Conservation (phyloP, 495 filamentous ascomycete species). For the Aspergillus taichungensis region DNA sequence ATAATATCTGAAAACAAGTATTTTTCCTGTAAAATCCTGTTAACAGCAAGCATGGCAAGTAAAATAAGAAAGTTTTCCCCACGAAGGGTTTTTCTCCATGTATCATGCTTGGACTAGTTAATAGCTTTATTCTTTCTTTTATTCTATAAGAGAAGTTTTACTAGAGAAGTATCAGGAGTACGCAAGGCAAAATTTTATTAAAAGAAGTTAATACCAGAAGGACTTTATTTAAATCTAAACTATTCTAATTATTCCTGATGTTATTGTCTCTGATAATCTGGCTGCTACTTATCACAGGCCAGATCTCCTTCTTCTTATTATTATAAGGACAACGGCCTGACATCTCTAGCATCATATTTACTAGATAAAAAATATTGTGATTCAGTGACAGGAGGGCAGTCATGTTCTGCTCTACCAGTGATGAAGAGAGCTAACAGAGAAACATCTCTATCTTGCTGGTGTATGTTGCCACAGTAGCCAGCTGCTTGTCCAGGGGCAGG, state of each 20-base stretch:
- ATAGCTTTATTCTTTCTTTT: too few relatives aligned
- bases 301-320: not conserved
- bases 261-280: not conserved
- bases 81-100: too few relatives aligned
- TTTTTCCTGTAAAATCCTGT: not conserved
- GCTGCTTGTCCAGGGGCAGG: too few relatives aligned
- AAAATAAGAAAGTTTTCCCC: not conserved
- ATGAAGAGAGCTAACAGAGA: not conserved
- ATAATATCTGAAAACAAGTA: too few relatives aligned
- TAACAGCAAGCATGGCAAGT: not conserved
- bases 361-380: not conserved
- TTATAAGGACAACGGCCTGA: not conserved
- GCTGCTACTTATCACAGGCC: not conserved
- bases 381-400: constrained; percentile 3
- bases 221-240: not conserved
- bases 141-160: not conserved
- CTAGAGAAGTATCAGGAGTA: not conserved
- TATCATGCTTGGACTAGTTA: not conserved
- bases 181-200: not conserved
- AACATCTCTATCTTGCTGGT: not conserved
- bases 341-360: not conserved
- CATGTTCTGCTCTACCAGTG: too few relatives aligned
- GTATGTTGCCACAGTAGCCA: not conserved
- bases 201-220: not conserved
- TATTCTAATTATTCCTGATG: not conserved